Conservation (phyloP, 2,329 filamentous ascomycete species). For the Penicillium sp. region DNA sequence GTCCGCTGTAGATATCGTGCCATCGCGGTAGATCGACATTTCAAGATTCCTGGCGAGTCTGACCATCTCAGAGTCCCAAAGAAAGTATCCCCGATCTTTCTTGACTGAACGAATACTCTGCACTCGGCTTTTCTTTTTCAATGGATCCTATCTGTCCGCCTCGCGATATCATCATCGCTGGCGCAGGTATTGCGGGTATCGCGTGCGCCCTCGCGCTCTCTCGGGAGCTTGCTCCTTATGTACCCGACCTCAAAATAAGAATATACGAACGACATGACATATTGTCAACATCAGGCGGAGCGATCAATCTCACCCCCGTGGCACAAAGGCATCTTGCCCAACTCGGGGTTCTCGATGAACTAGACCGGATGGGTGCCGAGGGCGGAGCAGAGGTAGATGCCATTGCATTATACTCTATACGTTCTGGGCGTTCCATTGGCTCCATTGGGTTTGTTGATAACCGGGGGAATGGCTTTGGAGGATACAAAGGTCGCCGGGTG, state of each 20-base stretch:
- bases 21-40: not conserved
- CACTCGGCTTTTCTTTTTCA: not conserved
- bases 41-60: not conserved
- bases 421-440: slow-evolving; percentile 44
- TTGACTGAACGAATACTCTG: no score
- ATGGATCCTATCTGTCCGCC: slow-evolving; percentile 18
- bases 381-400: slow-evolving; percentile 46
- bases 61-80: not conserved
- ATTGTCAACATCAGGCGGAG: slow-evolving; percentile 49
- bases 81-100: no score
- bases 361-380: slow-evolving; percentile 44
- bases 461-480: slow-evolving; percentile 42
- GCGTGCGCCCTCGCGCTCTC: slow-evolving; percentile 38
- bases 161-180: slow-evolving; percentile 37
- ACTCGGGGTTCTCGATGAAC: slow-evolving; percentile 44
- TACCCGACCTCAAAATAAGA: slow-evolving; percentile 41
- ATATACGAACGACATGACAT: slow-evolving; percentile 47
- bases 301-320: slow-evolving; percentile 51
- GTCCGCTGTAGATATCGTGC: not conserved
- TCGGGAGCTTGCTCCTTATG: slow-evolving; percentile 36
- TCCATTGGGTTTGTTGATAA: slow-evolving; percentile 44
- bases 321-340: slow-evolving; percentile 49
- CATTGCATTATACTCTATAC: slow-evolving; percentile 46
- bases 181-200: slow-evolving; percentile 42
- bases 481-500: slow-evolving; percentile 47